Base-by-base conservation (phyloP, 345 rosid genomes). In the Euphorbia peplus region DNA sequence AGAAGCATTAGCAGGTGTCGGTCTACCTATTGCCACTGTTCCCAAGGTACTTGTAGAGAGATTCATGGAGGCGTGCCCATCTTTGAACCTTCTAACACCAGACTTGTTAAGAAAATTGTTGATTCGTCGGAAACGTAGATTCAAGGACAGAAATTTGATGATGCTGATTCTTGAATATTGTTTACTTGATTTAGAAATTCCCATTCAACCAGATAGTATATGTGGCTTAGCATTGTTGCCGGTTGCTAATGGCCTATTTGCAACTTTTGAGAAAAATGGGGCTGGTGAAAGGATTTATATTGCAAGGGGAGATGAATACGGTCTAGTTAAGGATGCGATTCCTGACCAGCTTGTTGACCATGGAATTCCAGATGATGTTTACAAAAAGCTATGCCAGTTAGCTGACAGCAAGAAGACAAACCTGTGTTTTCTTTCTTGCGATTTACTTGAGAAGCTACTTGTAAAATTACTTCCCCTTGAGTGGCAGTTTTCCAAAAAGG, bases 181-280 rank as follows among this genome's bases (percentile, higher is more conserved):
- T 82, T 83, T 93, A 66, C 83, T 83, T 86, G 98, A 90, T 81
- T 79, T 81, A 58, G 57, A 73, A 67, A 73, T 70, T 76, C 87
- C 91, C n/a, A 73, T 64, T 79, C 79, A 60, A 60, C 73, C 74
- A 44, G 84, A 84, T 67, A 66, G 62, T 77, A 75, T 93, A 76
- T 83, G 76, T 79, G 97, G 97, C 79, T 82, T 93, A 79, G 83
- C 92, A 66, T 74, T 93, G 83, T 75, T 93, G 77, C 97, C 97
- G 58, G 93, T 93, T 58, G 88, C 92, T 19, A 82, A 90, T 86
- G 93, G 92, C 81, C 88, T 92, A 71, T 87, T 87, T 78, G 77
- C 93, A 61, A 70, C 77, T 42, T 86, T 93, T 81, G 91, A 76
- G 78, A 90, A 87, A 84, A 84, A 80, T 74, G 93, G 88, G 47